Base-by-base conservation (phyloP, 1,139 yeast genomes). In the Geotrichum restrictum region DNA sequence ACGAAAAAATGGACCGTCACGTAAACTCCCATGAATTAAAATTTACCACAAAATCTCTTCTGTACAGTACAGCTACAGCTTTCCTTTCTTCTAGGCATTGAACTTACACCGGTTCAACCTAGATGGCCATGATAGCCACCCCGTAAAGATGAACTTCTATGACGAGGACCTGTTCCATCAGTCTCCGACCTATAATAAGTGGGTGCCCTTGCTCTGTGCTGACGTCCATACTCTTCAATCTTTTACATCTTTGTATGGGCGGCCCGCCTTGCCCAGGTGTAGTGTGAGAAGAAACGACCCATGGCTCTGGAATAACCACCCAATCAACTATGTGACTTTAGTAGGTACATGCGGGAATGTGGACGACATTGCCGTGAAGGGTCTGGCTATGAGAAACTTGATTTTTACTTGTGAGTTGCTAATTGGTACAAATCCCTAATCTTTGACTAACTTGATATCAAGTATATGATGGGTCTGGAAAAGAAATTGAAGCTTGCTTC, bases 291-390 rank as follows among this genome's bases (percentile, higher is more conserved):
- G 36, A 33, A 18, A 52, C 53, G 14, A 59, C 62, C n/a, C 62
- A 57, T 48, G 57, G 60, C 39, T 61, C 55, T 55, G 53, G 55
- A n/a, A 39, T 14, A 61, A 63, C 52, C 65, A 62, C 41, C 67
- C 67, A 2, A 58, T 64, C 38, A 61, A 58, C 45, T 61, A 57
- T 47, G 64, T 62, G 13, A 45, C 59, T 4, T 40, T 63, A 18
- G 55, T 61, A 18, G 67, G 61, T 3, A 50, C 54, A 37, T 62
- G 65, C 41, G 33, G 57, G 2, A 46, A 42, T 8, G 51, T 59
- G 3, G 43, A 42, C 16, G 48, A 31, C n/a, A 19, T 29, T 10
- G 31, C 11, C 2, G 5, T 41, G 36, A 41, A 29, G 14, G 18
- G n/a, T 14, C 36, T 4, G 24, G 13, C 24, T 2, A 8, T 41